A percentile compares a stretch with the other conserved stretches of the same genome.
These are phyloP conservation scores for Aureobasidium sp. DNA, from an alignment of 2,329 filamentous ascomycete genomes.

Conservation along the genomic window DNA sequence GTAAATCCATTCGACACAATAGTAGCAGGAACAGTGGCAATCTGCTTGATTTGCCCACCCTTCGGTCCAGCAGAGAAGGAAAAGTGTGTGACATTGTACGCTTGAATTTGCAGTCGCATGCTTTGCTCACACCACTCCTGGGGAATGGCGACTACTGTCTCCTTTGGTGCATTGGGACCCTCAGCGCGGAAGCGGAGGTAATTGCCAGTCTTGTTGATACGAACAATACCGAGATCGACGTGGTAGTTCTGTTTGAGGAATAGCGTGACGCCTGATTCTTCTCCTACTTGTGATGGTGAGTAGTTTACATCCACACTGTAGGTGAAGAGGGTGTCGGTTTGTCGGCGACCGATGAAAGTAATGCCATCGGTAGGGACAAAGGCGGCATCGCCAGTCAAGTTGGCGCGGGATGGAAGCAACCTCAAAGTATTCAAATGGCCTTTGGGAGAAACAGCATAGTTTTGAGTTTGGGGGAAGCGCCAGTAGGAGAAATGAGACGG, in stretches of 20 bases:
- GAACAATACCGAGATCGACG: slow-evolving; percentile 38
- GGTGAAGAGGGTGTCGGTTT: slow-evolving; percentile 50
- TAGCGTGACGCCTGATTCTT: slow-evolving; percentile 48
- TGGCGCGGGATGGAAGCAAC: slow-evolving; percentile 44
- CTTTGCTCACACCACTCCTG: neutral
- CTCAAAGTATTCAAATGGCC: slow-evolving; percentile 40
- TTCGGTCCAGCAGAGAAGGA: slow-evolving; percentile 10
- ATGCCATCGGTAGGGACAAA: slow-evolving; percentile 39
- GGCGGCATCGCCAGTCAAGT: slow-evolving; percentile 41
- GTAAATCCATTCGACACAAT: slow-evolving; percentile 15
- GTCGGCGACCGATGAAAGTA: slow-evolving; percentile 49
- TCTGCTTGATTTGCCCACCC: neutral
- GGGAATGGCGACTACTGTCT: neutral
- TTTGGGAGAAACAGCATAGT: slow-evolving; percentile 41
- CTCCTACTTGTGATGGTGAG: slow-evolving; percentile 30
- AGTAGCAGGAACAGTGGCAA: slow-evolving; percentile 9
- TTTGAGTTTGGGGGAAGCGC: slow-evolving; percentile 42
- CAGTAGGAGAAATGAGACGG: slow-evolving; percentile 53
- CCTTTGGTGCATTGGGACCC: neutral
- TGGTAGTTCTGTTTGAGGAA: slow-evolving; percentile 52
- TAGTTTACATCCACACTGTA: slow-evolving; percentile 45
- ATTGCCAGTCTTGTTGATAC: neutral
- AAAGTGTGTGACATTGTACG: slow-evolving; percentile 8
- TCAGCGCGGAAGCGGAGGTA: slow-evolving; percentile 4
- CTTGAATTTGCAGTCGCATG: slow-evolving; percentile 2